Evolutionary conservation across 2,329 filamentous ascomycete genomes (phyloP), one percentile per base, ranked within the genome.

Genomic region (Blastomyces parvus): DNA sequence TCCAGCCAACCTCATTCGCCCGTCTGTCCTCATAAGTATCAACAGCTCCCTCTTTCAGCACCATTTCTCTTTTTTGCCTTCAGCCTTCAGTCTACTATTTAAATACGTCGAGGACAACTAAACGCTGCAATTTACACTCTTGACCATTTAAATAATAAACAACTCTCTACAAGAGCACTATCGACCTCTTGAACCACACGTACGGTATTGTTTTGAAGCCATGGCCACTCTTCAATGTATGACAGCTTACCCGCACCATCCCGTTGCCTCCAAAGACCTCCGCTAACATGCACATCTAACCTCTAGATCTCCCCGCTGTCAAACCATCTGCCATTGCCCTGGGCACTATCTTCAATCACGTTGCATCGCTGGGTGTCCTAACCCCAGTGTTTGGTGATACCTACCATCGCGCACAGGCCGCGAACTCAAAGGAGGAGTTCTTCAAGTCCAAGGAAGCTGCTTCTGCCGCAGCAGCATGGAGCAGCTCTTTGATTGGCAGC

Each of bases 241-340:
- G 53, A 36, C 17, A 11, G 52, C 17, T 27, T 62, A n/a, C 40
- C 40, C 59, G 53, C 58, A n/a, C 17, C 61, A 56, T 40, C 25
- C 25, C 58, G 30, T 27, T 19, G 22, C 11, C 22, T 25, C 13
- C 4, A 30, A 50, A 36, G 17, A 19, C 30, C 42, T 44, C 13
- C 33, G 17, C 19, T 50, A 52, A 36, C 17, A 33, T 8, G n/a
- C n/a, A 22, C 17, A 25, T 17, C 33, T 22, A 48, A 57, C 55
- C 19, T 44, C 11, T 65, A 87, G 84, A 89, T 76, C 83, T 90
- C 63, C 87, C 87, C 70, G 82, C 92, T 70, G 94, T 99, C 75
- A 97, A 97, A 88, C 94, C 94, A 71, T 97, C 92, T 74, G 93
- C 94, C 73, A 96, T 99, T 75, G 94, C 93, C 74, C 86, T 97